Base-by-base conservation (phyloP, 495 filamentous ascomycete genomes). In the Podospora australis region DNA sequence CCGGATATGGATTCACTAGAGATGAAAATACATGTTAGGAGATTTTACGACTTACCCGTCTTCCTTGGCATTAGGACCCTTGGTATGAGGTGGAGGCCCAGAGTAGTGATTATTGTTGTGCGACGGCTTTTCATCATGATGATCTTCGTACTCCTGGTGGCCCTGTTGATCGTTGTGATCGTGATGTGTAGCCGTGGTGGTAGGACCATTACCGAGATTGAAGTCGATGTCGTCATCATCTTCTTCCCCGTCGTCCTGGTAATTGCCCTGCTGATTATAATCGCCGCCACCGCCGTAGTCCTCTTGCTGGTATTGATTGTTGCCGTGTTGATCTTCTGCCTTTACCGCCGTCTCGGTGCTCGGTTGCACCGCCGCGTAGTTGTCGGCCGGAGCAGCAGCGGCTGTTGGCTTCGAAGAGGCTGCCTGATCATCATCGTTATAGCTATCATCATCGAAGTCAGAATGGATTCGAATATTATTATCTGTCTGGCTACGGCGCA, bases 11-110 rank as follows among this genome's bases (percentile, higher is more conserved):
- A 36, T 36, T n/a, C 7, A 36, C 34, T n/a, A 8, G 4, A 36
- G 17, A 36, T 36, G 11, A 25, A 51, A 50, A 52, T 49, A 63
- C 55, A 63, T 58, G 10, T 24, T 19, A 32, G 46, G 54, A 55
- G 48, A 62, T 57, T 64, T 58, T 56, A 40, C 16, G 41, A 90
- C 94, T 96, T 84, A 98, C 92, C 92, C 92, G 65, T 98, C 92
- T 81, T 98, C 92, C 70, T 97, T 97, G 42, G 95, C 89, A 56
- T 88, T 69, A 60, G 86, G 60, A 66, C 81, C 60, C 62, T 70
- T 63, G 21, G 59, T 50, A n/a, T 61, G 50, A 6, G 54, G 24
- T 1, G 51, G 39, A 8, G 53, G 43, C 9, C 48, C 43, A 7
- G 58, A 52, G 0, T 60, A 49, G 1, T 58, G 56, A 36, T 63